phyloP scores from a whole-genome alignment of 2,329 filamentous ascomycete genomes.

The Albifimbria verrucaria region DNA sequence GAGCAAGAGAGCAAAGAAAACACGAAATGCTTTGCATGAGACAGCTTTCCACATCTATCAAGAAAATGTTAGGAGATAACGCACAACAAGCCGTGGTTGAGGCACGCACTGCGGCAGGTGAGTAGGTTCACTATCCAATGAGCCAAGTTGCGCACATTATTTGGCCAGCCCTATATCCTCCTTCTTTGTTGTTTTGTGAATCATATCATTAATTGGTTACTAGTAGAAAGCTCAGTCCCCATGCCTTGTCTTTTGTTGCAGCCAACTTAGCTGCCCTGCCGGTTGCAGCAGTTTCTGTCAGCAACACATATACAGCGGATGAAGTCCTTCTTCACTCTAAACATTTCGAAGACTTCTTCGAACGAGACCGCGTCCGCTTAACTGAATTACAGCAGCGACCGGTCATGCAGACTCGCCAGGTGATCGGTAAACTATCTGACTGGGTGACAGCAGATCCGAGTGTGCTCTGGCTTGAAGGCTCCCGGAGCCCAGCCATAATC shows the following conservation, averaged over 20 bases:
- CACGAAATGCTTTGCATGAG: neutral
- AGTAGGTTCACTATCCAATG: neutral
- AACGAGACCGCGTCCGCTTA: neutral
- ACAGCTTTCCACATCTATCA: neutral
- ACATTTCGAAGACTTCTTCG: slow-evolving; percentile 1
- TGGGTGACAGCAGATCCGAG: neutral
- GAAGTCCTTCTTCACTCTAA: neutral
- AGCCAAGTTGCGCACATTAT: neutral
- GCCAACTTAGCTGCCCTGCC: neutral
- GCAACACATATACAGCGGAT: neutral
- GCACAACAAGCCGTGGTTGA: neutral
- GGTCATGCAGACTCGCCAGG: neutral
- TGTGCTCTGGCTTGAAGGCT: slow-evolving; percentile 13
- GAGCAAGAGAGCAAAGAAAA: neutral
- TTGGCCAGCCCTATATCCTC: neutral
- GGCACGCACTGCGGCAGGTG: neutral
- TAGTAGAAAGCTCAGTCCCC: neutral
- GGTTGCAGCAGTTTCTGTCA: neutral
- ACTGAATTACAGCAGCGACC: neutral
- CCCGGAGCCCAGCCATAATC: neutral
- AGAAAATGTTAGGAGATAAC: neutral
- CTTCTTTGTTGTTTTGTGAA: neutral
- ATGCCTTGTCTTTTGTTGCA: neutral
- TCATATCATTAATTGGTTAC: neutral
- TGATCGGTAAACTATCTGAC: neutral